These are phyloP conservation scores for Flaveria bidentis DNA, from an alignment of 129 eudicot species.

Conservation along the genomic window DNA sequence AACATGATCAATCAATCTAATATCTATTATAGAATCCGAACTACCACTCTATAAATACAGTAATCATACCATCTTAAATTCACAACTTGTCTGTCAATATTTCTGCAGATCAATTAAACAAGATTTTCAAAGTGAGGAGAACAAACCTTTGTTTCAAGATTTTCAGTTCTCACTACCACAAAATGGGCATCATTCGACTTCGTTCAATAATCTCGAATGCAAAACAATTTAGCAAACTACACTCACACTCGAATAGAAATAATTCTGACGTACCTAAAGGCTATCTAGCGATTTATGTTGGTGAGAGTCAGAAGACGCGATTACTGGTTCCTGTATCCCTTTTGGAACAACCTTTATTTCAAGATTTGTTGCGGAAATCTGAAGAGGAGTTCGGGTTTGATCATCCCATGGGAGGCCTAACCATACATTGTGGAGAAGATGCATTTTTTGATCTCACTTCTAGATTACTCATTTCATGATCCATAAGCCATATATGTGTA, in stretches of 20 bases:
- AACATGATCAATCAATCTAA: slow-evolving; percentile 13
- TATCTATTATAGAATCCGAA: neutral
- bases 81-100: neutral
- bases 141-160: neutral
- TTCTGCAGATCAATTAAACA: neutral
- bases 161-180: neutral
- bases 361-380: slow-evolving; percentile 47
- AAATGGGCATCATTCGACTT: slow-evolving; percentile 32
- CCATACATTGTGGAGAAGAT: slow-evolving; percentile 67
- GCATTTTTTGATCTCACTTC: slow-evolving; percentile 46
- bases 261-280: slow-evolving; percentile 48
- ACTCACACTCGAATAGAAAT: slow-evolving; percentile 16
- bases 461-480: slow-evolving; percentile 25
- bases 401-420: slow-evolving; percentile 65
- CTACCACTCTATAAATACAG: slow-evolving; percentile 19
- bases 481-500: neutral
- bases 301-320: slow-evolving; percentile 49
- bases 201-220: slow-evolving; percentile 28
- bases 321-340: slow-evolving; percentile 52
- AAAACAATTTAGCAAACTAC: slow-evolving; percentile 36
- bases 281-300: slow-evolving; percentile 55
- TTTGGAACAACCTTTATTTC: slow-evolving; percentile 53
- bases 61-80: slow-evolving; percentile 5
- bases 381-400: slow-evolving; percentile 65
- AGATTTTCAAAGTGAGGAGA: neutral